Evolutionary conservation across 352 stramenopile species (phyloP).

Genomic region (Phytophthora sansomeana): DNA sequence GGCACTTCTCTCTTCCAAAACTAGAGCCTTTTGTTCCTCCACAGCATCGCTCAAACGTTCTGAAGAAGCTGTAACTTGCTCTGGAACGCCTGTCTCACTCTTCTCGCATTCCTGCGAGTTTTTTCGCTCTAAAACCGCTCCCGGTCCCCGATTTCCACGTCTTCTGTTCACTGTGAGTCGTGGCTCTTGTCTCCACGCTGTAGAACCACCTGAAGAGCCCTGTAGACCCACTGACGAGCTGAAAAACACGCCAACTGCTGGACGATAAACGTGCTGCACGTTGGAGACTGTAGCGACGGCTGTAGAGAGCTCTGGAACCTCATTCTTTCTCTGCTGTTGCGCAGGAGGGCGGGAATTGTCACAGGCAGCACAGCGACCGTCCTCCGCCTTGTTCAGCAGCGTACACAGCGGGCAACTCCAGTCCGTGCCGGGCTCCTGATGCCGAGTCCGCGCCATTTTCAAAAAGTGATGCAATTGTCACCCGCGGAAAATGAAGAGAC

Average conservation of each 20-base stretch:
- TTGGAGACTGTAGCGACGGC: slow-evolving; percentile 4
- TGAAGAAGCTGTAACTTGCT: slow-evolving; percentile 6
- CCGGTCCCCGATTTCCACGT: slow-evolving; percentile 8
- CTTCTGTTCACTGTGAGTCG: slow-evolving; percentile 50
- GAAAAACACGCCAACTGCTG: slow-evolving; percentile 55
- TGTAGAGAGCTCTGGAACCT: slow-evolving; percentile 6
- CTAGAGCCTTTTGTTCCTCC: background rate
- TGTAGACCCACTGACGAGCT: slow-evolving; percentile 25
- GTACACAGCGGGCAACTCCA: slow-evolving; percentile 81
- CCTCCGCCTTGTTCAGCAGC: slow-evolving; percentile 60
- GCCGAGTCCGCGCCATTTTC: slow-evolving; percentile 44
- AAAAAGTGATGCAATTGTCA: slow-evolving; percentile 17
- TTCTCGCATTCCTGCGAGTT: slow-evolving; percentile 12
- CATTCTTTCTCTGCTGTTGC: slow-evolving; percentile 4
- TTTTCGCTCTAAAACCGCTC: slow-evolving; percentile 2
- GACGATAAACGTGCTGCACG: slow-evolving; percentile 23
- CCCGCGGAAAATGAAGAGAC: slow-evolving; percentile 20
- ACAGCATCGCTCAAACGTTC: background rate
- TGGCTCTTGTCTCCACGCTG: slow-evolving; percentile 41
- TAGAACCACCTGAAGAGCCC: background rate
- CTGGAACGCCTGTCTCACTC: slow-evolving; percentile 8
- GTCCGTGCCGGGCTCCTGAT: slow-evolving; percentile 23
- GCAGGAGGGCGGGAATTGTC: slow-evolving; percentile 46
- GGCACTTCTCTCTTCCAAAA: background rate
- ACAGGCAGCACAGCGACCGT: slow-evolving; percentile 60